Conservation (phyloP, 164 flowering plant genomes). For the Nymphaea colorata region DNA sequence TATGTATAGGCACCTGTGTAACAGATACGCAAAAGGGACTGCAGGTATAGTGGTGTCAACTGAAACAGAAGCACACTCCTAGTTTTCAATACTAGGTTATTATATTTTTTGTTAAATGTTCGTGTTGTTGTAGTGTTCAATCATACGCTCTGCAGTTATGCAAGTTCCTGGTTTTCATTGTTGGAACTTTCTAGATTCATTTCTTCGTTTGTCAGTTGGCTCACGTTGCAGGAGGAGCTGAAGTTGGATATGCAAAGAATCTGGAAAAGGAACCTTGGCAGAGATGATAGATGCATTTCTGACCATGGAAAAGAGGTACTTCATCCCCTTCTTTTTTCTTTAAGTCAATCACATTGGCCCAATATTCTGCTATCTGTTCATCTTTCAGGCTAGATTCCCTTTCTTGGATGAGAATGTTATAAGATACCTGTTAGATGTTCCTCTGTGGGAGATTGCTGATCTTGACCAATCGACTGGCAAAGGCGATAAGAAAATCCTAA, state of each 20-base stretch:
- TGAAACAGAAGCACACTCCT: too few relatives aligned
- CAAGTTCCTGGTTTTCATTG: too few relatives aligned
- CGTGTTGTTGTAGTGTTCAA: too few relatives aligned
- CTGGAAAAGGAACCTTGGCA: constrained; percentile 95
- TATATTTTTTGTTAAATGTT: too few relatives aligned
- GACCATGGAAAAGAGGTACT: constrained; percentile 92
- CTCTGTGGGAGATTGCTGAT: constrained; percentile 82
- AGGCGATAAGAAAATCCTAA: constrained; percentile 91
- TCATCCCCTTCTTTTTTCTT: not conserved
- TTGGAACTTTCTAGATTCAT: too few relatives aligned
- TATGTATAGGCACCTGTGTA: too few relatives aligned
- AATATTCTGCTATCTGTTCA: not conserved
- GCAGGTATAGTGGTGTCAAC: too few relatives aligned
- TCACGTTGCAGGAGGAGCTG: constrained; percentile 77
- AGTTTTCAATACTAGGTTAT: too few relatives aligned
- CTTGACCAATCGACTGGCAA: constrained; percentile 76
- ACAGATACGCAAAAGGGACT: too few relatives aligned
- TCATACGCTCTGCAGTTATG: too few relatives aligned
- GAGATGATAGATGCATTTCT: constrained; percentile 93
- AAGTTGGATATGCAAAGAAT: constrained; percentile 94
- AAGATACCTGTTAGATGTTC: constrained; percentile 56
- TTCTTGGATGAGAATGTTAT: constrained; percentile 97
- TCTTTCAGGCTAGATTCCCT: constrained; percentile 77
- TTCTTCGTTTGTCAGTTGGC: constrained; percentile 42
- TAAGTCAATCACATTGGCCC: not conserved